Evolutionary conservation across 208 protist species (phyloP), one percentile per base, ranked within the genome.

Genomic region (Endotrypanum monterogeii): DNA sequence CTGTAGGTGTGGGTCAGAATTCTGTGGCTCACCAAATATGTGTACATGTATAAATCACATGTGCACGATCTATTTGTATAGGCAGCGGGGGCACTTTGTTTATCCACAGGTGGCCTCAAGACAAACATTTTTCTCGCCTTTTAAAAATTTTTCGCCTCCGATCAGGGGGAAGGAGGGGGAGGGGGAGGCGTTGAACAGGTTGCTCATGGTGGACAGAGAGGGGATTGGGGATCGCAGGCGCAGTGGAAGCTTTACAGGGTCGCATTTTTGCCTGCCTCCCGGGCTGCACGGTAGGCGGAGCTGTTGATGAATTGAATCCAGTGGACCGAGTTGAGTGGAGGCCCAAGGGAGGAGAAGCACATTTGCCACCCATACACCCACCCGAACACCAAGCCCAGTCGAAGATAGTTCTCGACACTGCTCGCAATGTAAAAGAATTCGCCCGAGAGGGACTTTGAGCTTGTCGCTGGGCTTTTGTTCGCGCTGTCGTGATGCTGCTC

Each of bases 281-380:
- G 28, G 9, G 74, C 75, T 14, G 75, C 72, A 23, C 50, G 20
- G 39, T 79, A 80, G 46, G 78, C 79, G 30, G 83, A 79, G 16
- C 32, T 37, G 68, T 84, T 89, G 54, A 91, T 77, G 11, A 83
- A 60, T 46, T 79, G 80, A 57, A 94, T 71, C 87, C 89, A 94
- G 37, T 77, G 72, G 39, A 87, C 60, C 3, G 89, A 91, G 56
- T 82, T 74, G 16, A 51, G 35, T 37, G 85, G 89, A 41, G 85
- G 81, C 32, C 87, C 84, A 20, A 57, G 57, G 0, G 85, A 68
- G 2, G 80, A 76, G 77, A 91, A 94, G 74, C 87, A 90, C 62
- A 90, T 73, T 76, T 94, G 89, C 89, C 89, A 94, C 9, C 89
- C 89, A 74, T 94, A 94, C 20, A 94, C 76, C 89, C 89, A 94